phyloP scores from a whole-genome alignment of 2,329 filamentous ascomycete genomes.

The Reticulascus tulasneorum region DNA sequence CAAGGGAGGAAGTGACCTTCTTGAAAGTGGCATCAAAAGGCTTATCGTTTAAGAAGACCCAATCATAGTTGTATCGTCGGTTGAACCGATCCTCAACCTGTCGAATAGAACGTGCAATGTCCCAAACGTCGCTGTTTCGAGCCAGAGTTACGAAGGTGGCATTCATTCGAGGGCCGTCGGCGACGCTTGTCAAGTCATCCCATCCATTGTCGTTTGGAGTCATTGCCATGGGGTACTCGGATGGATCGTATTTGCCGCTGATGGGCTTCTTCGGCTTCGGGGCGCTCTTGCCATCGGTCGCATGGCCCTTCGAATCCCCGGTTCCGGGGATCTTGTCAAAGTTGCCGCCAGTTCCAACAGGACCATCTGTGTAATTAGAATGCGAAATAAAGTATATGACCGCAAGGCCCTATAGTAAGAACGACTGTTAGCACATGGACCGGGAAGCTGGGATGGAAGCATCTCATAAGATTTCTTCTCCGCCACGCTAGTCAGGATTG shows the following conservation, averaged over 20 bases:
- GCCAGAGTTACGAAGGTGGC: constrained; percentile 96
- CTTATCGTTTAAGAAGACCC: constrained; percentile 97
- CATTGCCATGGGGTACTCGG: constrained; percentile 47
- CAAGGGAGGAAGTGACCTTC: constrained; percentile 79
- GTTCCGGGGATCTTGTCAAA: constrained; percentile 14
- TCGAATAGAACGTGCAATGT: constrained; percentile 92
- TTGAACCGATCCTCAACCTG: constrained; percentile 99
- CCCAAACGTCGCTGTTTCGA: constrained; percentile 91
- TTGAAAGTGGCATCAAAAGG: constrained; percentile 93
- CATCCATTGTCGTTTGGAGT: constrained; percentile 49
- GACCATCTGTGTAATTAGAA: constrained; percentile 39
- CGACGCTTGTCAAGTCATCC: constrained; percentile 47
- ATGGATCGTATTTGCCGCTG: constrained; percentile 29
- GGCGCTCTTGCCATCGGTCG: constrained; percentile 4
- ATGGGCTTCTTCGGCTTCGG: constrained; percentile 18
- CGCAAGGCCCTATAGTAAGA: constrained; percentile 49
- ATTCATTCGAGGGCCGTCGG: constrained; percentile 76
- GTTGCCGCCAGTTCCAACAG: too few species aligned
- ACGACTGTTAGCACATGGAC: constrained; percentile 13
- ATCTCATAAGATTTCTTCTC: neutral
- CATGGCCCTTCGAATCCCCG: constrained; percentile 8
- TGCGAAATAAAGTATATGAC: constrained; percentile 79
- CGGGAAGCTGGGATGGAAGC: neutral
- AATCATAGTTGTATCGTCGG: constrained; percentile 93
- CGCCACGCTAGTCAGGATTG: neutral